Evolutionary conservation across 768 basidiomycete genomes (phyloP), one percentile per base, ranked within the genome.

Genomic region (Cubamyces sp.): DNA sequence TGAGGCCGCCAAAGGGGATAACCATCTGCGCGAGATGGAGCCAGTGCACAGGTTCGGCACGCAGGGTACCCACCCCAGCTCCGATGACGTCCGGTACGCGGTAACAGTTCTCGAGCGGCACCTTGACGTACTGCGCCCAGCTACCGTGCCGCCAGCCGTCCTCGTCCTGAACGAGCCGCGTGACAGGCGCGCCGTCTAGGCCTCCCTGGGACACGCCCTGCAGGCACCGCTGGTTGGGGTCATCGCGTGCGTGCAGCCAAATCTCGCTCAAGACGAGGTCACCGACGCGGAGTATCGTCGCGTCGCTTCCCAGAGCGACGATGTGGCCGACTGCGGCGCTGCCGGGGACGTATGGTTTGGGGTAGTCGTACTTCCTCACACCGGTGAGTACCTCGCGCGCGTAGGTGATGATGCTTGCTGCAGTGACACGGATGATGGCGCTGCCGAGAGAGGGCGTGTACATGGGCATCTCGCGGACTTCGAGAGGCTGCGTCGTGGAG

Each of bases 1-100:
- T 49, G 48, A 49, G 48, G 9, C 48, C 48, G 48, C 48, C 48
- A n/a, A 49, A 49, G 48, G 48, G 48, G 14, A 49, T 14, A 25
- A 49, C 25, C 48, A 49, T 49, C 14, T 49, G 23, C 4, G 26
- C 11, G 25, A 49, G 23, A 3, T 25, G 48, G 14, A 49, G 48
- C 48, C 48, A 49, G 5, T 49, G 25, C 19, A 28, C 25, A 1
- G 48, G 48, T 11, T 34, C 25, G 48, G 25, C 48, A 14, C 48
- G 25, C 15, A 34, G 11, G 1, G 34, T 9, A 34, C 34, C 34
- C 34, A 34, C 19, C 26, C 15, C 26, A 1, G 25, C 26, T 12
- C 48, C 48, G 48, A 28, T 26, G 15, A 11, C 9, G 14, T 49
- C 48, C 25, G 48, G 48, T 5, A 49, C 14, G 21, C 48, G 48